Conservation (phyloP, 2,329 filamentous ascomycete genomes). For the Rachicladosporium sp. region DNA sequence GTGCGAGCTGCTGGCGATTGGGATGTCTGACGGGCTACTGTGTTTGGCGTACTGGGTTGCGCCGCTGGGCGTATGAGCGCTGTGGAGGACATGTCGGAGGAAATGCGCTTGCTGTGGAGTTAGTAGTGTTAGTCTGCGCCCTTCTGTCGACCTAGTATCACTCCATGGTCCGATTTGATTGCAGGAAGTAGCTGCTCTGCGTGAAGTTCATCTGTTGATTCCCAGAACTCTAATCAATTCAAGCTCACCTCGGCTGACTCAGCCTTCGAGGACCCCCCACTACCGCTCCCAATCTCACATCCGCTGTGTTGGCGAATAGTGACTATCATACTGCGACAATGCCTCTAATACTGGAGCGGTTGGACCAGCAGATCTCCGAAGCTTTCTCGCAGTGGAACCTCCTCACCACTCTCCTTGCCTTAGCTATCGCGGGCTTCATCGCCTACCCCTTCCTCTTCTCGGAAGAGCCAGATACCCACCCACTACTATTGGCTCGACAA, state of each 20-base stretch:
- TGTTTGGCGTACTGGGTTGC: too few species aligned
- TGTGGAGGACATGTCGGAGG: constrained; percentile 15
- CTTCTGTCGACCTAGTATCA: constrained; percentile 1
- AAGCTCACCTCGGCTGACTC: too few species aligned
- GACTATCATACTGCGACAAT: constrained; percentile 8
- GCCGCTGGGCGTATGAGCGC: constrained; percentile 7
- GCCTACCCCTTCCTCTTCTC: constrained; percentile 58
- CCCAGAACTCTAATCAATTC: too few species aligned
- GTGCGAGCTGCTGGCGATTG: too few species aligned
- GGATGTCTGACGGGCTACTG: too few species aligned
- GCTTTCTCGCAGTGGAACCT: constrained; percentile 70
- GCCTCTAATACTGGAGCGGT: constrained; percentile 44
- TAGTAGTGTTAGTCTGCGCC: constrained; percentile 6
- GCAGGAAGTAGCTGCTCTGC: background rate
- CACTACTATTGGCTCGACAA: constrained; percentile 79
- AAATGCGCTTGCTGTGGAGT: constrained; percentile 4
- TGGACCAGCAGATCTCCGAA: constrained; percentile 59
- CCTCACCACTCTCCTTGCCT: constrained; percentile 61
- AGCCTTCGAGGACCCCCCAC: too few species aligned
- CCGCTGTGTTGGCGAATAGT: too few species aligned
- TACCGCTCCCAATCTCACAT: too few species aligned
- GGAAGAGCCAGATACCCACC: constrained; percentile 80
- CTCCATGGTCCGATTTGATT: background rate
- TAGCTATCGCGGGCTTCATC: constrained; percentile 53
- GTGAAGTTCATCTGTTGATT: too few species aligned